Conservation (phyloP, 2,329 filamentous ascomycete genomes). For the Colletotrichum tabaci region DNA sequence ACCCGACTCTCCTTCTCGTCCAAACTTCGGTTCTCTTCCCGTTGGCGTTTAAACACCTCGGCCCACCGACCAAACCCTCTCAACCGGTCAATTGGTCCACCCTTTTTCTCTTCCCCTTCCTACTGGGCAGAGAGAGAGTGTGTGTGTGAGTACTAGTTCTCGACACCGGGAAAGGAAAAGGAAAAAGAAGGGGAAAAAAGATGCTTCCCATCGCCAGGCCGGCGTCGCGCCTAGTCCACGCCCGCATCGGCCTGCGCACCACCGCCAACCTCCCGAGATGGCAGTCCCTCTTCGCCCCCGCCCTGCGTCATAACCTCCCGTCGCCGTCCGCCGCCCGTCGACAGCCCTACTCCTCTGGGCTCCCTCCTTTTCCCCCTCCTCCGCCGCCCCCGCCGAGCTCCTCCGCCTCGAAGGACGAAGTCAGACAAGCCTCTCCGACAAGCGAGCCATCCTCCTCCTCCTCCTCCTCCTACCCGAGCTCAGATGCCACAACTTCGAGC, state of each 20-base stretch:
- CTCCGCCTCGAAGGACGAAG: constrained; percentile 28
- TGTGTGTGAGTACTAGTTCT: background rate
- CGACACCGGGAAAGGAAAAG: background rate
- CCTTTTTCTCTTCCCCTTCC: background rate
- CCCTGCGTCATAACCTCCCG: constrained; percentile 3
- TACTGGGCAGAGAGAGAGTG: background rate
- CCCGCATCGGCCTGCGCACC: constrained; percentile 33
- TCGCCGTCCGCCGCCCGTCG: background rate
- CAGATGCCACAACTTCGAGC: constrained; percentile 18
- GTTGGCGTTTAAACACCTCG: constrained; percentile 19
- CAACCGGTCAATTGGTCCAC: background rate
- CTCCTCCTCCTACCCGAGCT: constrained; percentile 6
- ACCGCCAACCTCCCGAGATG: constrained; percentile 26
- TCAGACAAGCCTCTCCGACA: constrained; percentile 24
- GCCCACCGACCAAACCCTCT: background rate
- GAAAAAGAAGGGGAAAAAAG: background rate
- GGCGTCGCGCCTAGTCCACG: constrained; percentile 36
- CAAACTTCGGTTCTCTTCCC: constrained; percentile 18
- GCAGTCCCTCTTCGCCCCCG: constrained; percentile 9
- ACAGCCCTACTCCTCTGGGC: constrained; percentile 27
- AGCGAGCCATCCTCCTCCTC: constrained; percentile 8
- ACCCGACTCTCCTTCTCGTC: constrained; percentile 10
- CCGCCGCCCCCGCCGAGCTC: constrained; percentile 23
- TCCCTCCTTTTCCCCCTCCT: constrained; percentile 18
- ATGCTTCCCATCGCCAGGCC: constrained; percentile 39